A percentile compares a stretch with the other conserved stretches of the same genome.
Conservation (phyloP, 2,329 filamentous ascomycete species). For the Diaporthe sp. region DNA sequence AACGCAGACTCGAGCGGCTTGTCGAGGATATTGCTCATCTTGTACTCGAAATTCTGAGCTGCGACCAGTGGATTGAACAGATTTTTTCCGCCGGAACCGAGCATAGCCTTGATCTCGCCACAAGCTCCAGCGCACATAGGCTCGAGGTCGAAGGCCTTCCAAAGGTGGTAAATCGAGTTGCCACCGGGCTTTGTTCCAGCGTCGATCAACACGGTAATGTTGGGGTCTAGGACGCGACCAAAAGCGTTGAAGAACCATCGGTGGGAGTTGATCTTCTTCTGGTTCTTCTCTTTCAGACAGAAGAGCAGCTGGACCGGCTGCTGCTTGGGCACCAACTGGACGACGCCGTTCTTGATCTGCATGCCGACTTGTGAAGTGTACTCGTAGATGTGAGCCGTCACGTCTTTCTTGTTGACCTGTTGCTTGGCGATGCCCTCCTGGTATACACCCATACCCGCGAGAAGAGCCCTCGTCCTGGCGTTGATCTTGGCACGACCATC, state of each 20-base stretch:
- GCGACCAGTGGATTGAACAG: conserved; percentile 94
- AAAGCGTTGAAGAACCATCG: conserved; percentile 99
- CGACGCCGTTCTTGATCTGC: conserved; percentile 90
- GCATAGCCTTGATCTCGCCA: conserved; percentile 99
- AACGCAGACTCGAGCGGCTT: conserved; percentile 98
- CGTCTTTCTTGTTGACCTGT: conserved; percentile 95
- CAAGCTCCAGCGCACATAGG: conserved; percentile 98
- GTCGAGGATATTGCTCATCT: conserved; percentile 99
- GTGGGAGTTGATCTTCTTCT: conserved; percentile 99
- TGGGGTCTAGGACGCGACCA: conserved; percentile 90
- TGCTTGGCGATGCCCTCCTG: conserved; percentile 99
- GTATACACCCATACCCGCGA: conserved; percentile 95
- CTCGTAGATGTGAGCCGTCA: conserved; percentile 97
- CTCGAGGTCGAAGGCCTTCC: conserved; percentile 98
- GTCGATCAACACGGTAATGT: conserved; percentile 96
- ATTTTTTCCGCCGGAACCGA: conserved; percentile 85
- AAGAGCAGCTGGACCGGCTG: conserved; percentile 97
- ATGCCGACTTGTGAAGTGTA: conserved; percentile 90
- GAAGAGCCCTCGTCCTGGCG: conserved; percentile 85
- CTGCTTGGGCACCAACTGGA: conserved; percentile 84
- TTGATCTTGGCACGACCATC: conserved; percentile 99
- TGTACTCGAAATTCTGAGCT: conserved; percentile 99
- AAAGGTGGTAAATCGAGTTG: conserved; percentile 96
- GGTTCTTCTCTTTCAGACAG: conserved; percentile 99
- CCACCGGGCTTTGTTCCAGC: conserved; percentile 95